These are phyloP conservation scores for Pseudonitzschia multiseries DNA, from an alignment of 108 stramenopile species.

Conservation along the genomic window DNA sequence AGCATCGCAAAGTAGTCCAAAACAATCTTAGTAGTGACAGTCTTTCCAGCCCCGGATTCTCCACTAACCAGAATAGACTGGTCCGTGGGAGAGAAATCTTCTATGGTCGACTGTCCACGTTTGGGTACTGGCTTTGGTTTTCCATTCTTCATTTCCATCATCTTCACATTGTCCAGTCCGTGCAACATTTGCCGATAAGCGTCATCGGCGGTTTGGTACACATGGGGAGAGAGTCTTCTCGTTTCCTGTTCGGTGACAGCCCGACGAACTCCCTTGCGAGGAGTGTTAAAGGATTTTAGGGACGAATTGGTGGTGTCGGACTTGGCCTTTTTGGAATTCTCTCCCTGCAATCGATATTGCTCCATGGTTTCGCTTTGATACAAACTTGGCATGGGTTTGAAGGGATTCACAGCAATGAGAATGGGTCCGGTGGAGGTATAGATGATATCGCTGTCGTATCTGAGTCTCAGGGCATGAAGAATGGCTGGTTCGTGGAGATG, in stretches of 20 bases:
- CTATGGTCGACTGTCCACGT: slow-evolving; percentile 10
- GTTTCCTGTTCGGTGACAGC: slow-evolving; percentile 20
- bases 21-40: slow-evolving; percentile 96
- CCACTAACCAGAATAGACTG: slow-evolving; percentile 94
- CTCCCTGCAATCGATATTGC: slow-evolving; percentile 71
- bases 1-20: slow-evolving; percentile 90
- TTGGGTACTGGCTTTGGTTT: background rate
- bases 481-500: slow-evolving; percentile 89
- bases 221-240: slow-evolving; percentile 84
- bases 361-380: slow-evolving; percentile 82
- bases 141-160: slow-evolving; percentile 40
- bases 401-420: slow-evolving; percentile 94
- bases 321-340: slow-evolving; percentile 19
- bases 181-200: slow-evolving; percentile 96
- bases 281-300: slow-evolving; percentile 38
- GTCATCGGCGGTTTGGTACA: slow-evolving; percentile 91
- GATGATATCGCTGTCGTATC: slow-evolving; percentile 83
- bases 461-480: slow-evolving; percentile 69
- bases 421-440: slow-evolving; percentile 93
- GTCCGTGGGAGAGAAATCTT: slow-evolving; percentile 45
- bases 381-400: slow-evolving; percentile 81
- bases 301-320: slow-evolving; percentile 10
- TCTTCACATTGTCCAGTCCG: slow-evolving; percentile 61
- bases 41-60: slow-evolving; percentile 96
- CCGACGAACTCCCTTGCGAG: background rate